phyloP scores from a whole-genome alignment of 371 early-diverging fungal species.

The Apophysomyces elegans region DNA sequence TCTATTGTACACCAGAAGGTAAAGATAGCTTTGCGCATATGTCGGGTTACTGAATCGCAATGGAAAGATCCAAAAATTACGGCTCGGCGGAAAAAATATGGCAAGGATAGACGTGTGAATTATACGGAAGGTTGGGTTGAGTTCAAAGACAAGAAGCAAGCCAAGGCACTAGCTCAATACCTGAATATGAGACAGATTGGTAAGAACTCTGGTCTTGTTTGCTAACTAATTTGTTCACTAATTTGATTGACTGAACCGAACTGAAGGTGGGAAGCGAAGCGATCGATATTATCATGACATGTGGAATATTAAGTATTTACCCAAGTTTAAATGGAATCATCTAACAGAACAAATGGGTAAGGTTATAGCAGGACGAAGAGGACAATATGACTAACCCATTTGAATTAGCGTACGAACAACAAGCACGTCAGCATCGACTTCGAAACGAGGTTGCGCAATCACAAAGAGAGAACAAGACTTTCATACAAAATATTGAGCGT shows the following conservation, averaged over 20 bases:
- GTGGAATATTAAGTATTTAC: conserved; percentile 96
- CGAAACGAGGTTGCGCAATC: conserved; percentile 87
- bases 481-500: conserved; percentile 82
- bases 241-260: not conserved
- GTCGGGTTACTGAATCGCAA: not conserved
- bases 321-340: conserved; percentile 96
- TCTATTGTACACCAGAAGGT: conserved; percentile 89
- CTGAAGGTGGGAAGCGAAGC: conserved; percentile 78
- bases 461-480: conserved; percentile 83
- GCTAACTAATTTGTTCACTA: not conserved
- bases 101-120: conserved; percentile 78
- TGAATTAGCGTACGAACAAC: conserved; percentile 72
- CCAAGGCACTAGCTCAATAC: conserved; percentile 76
- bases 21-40: not conserved
- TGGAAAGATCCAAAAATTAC: conserved; percentile 57
- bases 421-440: conserved; percentile 83
- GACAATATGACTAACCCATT: not conserved
- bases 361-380: not conserved
- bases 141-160: conserved; percentile 87
- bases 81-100: conserved; percentile 68
- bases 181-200: conserved; percentile 85
- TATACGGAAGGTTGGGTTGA: conserved; percentile 98
- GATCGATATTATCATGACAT: conserved; percentile 86
- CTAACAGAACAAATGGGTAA: conserved; percentile 91
- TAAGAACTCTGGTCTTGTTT: conserved; percentile 15